Evolutionary conservation across 2,329 filamentous ascomycete species (phyloP).

Genomic region (Simplicillium aogashimaense): DNA sequence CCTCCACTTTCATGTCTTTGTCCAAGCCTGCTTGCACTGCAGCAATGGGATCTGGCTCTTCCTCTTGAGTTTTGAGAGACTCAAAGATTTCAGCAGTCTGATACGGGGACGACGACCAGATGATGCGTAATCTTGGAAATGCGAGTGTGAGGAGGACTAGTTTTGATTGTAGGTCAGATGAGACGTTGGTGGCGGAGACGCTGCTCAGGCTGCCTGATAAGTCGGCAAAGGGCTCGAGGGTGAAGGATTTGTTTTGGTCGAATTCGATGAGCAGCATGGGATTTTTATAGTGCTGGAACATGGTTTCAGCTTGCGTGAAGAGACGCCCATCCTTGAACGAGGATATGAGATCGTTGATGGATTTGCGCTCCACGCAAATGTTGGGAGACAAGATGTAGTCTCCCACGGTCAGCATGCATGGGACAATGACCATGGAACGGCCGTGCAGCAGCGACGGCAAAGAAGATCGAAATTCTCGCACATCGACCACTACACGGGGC

Average conservation of each 20-base stretch:
- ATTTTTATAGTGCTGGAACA: conserved; percentile 85
- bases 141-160: conserved; percentile 86
- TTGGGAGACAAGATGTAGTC: conserved; percentile 89
- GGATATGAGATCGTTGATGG: conserved; percentile 78
- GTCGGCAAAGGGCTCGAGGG: conserved; percentile 72
- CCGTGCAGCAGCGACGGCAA: conserved; percentile 87
- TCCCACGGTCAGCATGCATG: conserved; percentile 91
- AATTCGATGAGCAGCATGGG: conserved; percentile 96
- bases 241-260: conserved; percentile 94
- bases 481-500: conserved; percentile 86
- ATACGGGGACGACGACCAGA: conserved; percentile 89
- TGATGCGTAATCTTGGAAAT: conserved; percentile 80
- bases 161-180: conserved; percentile 78
- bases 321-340: conserved; percentile 88
- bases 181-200: conserved; percentile 46
- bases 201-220: conserved; percentile 51
- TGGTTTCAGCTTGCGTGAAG: conserved; percentile 84
- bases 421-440: conserved; percentile 77
- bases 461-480: conserved; percentile 90
- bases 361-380: conserved; percentile 93
- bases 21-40: conserved; percentile 74
- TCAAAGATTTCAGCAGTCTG: conserved; percentile 97
- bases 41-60: conserved; percentile 81
- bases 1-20: conserved; percentile 43
- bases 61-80: conserved; percentile 78